Evolutionary conservation across 176 grass and related monocot species (phyloP), one percentile per base, ranked within the genome.

Genomic region (Otatea glauca): DNA sequence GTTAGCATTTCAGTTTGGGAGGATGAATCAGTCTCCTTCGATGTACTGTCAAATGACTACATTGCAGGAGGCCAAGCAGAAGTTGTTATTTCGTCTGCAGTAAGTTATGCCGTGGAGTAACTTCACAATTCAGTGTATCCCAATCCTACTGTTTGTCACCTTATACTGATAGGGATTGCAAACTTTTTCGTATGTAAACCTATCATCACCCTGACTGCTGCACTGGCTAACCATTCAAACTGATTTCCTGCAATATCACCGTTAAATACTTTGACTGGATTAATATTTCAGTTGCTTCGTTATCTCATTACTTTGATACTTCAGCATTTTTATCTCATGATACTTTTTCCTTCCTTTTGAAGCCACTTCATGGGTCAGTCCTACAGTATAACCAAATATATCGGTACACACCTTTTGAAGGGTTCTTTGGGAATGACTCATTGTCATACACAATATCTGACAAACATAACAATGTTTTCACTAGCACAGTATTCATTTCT

Each of bases 1-100:
- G 88, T 89, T 73, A 84, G 18, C 29, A 77, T 97, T 85, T 97
- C 65, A 56, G 90, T 97, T 20, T 89, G 90, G 94, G 92, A 97
- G 90, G 70, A 88, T 51, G 92, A 88, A 83, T 92, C 92, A 8
- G 62, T 89, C 75, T 63, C 78, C 83, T 91, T 92, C 63, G 78
- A 93, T 84, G 75, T 93, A n/a, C 65, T 97, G 76, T 88, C 74
- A 54, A 97, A 97, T 74, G 90, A 92, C 78, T 81, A 88, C 58
- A 70, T 90, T 74, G 78, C 84, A 61, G 90, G 78, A 82, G 87
- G 71, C 39, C 70, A 77, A 81, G 59, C 66, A 55, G 70, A 78
- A 58, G 23, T 89, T 61, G 75, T 87, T 82, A 90, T 84, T 72
- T 85, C 85, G 21, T 89, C 92, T 81, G 81, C 74, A 20, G 95